Percentiles rank a stretch among this genome's conserved stretches.
Conservation (phyloP, 2,329 filamentous ascomycete genomes). For the Lachnellula cervina region DNA sequence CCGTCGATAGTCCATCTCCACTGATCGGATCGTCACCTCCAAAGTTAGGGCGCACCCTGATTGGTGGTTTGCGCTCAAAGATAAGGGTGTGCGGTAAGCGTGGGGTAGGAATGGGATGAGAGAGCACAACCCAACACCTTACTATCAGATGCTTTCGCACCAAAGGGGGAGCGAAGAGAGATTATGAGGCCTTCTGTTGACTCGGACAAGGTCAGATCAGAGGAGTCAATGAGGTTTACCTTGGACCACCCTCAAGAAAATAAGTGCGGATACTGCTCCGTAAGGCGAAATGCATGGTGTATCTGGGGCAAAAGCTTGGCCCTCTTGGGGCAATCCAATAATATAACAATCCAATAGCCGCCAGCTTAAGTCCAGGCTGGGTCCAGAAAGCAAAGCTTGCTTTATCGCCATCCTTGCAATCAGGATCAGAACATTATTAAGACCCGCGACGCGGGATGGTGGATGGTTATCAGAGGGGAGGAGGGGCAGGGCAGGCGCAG, state of each 20-base stretch:
- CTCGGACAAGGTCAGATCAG: not conserved
- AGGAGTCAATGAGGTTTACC: not conserved
- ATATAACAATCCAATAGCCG: too few relatives aligned
- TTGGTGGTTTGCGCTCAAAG: conserved; percentile 18
- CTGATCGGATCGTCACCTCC: conserved; percentile 1
- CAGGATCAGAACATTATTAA: conserved; percentile 13
- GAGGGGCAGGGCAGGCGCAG: conserved; percentile 1
- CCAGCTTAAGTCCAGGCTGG: not conserved
- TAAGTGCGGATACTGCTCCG: not conserved
- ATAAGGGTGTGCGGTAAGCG: conserved; percentile 24
- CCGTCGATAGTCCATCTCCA: conserved; percentile 28
- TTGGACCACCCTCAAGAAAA: not conserved
- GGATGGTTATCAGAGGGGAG: conserved; percentile 10
- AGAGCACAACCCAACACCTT: conserved; percentile 3
- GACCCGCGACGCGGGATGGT: too few relatives aligned
- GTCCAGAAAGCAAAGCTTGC: conserved; percentile 14
- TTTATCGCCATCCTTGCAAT: conserved; percentile 27
- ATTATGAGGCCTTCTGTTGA: too few relatives aligned
- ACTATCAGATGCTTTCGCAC: too few relatives aligned
- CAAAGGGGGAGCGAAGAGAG: too few relatives aligned
- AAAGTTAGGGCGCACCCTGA: conserved; percentile 1
- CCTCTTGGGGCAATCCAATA: not conserved
- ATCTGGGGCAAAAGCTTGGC: not conserved
- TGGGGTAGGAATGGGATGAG: conserved; percentile 18
- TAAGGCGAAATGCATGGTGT: not conserved